Evolutionary conservation across 208 protist species (phyloP), one percentile per base, ranked within the genome.

Genomic region (Acanthamoeba royreba): DNA sequence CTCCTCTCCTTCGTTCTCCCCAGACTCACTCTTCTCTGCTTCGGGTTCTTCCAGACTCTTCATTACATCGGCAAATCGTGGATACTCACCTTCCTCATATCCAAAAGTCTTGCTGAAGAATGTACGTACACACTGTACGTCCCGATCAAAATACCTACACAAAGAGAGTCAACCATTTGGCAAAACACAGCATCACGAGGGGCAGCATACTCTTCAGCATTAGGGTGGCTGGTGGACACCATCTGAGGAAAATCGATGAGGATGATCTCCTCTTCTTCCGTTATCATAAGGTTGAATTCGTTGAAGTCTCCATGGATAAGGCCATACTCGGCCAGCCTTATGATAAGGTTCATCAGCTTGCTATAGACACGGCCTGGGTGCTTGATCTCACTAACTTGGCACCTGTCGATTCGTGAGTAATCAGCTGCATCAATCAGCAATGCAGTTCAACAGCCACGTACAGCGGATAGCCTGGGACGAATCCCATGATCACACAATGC

Each of bases 161-260:
- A 83, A 31, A 8, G 4, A 28, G n/a, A 11, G 17, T 81, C 35
- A 77, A 15, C 15, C 25, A 43, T 19, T 28, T 22, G n/a, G n/a
- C 38, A 15, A 15, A 35, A 25, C 46, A 43, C 38, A 83, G 63
- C 5, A 28, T 38, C n/a, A 31, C n/a, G 46, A 17, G 33, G 45
- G 8, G 7, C 43, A 38, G 45, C 77, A 46, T 98, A 97, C 93
- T 98, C 97, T 35, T 97, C 91, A 25, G 99, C 99, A 94, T 99
- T 99, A 31, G 53, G 77, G 95, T 99, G 99, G 42, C 97, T 98
- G 19, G 97, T 99, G 9, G 99, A 99, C 15, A 99, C 96, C 99
- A 99, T 99, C 95, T 99, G 99, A 42, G 99, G 99, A 86, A 99
- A 99, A 96, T 99, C 99, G 96, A 99, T 99, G 40, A 99, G 94